Conservation (phyloP, 352 stramenopile genomes). For the Hyaloperonospora arabidopsidis region DNA sequence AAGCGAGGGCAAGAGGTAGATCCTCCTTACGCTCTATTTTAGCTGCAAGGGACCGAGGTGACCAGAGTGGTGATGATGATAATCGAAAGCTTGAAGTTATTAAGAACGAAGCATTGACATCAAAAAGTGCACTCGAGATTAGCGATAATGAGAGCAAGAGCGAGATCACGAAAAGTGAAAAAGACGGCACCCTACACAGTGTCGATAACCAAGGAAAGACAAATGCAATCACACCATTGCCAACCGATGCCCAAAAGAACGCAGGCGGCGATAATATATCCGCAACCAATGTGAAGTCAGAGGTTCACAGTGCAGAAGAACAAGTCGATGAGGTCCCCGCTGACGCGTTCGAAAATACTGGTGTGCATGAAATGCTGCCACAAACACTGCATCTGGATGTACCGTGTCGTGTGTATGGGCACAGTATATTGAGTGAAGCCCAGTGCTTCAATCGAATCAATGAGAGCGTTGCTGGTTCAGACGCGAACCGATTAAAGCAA, state of each 20-base stretch:
- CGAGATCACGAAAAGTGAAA: not conserved
- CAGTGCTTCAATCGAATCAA: conserved; percentile 6
- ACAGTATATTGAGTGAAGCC: conserved; percentile 3
- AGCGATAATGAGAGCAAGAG: conserved; percentile 1
- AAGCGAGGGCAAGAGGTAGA: conserved; percentile 23
- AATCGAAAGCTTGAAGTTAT: conserved; percentile 1
- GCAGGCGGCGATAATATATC: not conserved
- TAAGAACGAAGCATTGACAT: not conserved
- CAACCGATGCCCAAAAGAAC: not conserved
- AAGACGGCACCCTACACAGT: not conserved
- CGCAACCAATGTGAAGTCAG: not conserved
- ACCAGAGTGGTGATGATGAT: conserved; percentile 23
- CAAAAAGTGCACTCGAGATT: not conserved
- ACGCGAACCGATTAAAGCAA: conserved; percentile 4
- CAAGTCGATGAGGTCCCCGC: not conserved
- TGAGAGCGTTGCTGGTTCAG: conserved; percentile 7
- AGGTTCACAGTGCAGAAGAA: conserved; percentile 1
- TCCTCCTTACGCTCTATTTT: conserved; percentile 10
- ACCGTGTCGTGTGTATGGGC: conserved; percentile 3
- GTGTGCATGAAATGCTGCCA: no score
- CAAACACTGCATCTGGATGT: no score
- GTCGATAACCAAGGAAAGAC: conserved; percentile 3
- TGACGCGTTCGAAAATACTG: no score
- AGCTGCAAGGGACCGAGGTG: conserved; percentile 18
- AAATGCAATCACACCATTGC: not conserved